Base-by-base conservation (phyloP, 441 rosid genomes). In the Lagerstroemia fauriei region DNA sequence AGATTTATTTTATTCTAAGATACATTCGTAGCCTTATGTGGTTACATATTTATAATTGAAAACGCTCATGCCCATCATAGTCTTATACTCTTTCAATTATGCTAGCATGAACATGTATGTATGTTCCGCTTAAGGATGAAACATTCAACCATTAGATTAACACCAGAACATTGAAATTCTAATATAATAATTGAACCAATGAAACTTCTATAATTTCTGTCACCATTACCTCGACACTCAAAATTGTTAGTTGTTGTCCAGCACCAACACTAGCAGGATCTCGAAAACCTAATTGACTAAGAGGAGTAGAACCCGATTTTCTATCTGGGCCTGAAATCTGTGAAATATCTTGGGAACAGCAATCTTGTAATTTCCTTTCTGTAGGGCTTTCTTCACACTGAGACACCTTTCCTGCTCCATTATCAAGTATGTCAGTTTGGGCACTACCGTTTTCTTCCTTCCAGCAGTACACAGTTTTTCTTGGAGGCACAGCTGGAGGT, bases 211-310 rank as follows among this genome's bases (percentile, higher is more conserved):
- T 22, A 22, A 59, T 59, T 25, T 59, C 70, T 11, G 79, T 71
- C 84, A 70, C 18, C 25, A 73, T 65, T 90, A 96, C 99, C 99
- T 96, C 99, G 80, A 96, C 84, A 84, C 99, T 96, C 85, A 94
- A 86, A 85, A 95, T 80, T 59, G 97, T 92, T 77, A 96, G 91
- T 82, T 96, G 99, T 87, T 95, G 97, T 79, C 99, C 99, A 82
- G 92, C 98, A 82, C 99, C 98, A 87, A 90, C 84, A 89, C 97
- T 95, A 31, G 98, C 98, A 86, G 98, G 96, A 92, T 96, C 98
- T 84, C 92, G 94, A 84, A 94, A 96, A 75, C 99, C 99, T 76
- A 90, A 92, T 92, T 96, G 98, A 88, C 97, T 95, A 81, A 92
- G 92, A 80, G 99, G 98, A 85, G 98, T 96, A 72, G 92, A 87